Conservation (phyloP, 2,329 filamentous ascomycete species). For the Aspergillus ustus region DNA sequence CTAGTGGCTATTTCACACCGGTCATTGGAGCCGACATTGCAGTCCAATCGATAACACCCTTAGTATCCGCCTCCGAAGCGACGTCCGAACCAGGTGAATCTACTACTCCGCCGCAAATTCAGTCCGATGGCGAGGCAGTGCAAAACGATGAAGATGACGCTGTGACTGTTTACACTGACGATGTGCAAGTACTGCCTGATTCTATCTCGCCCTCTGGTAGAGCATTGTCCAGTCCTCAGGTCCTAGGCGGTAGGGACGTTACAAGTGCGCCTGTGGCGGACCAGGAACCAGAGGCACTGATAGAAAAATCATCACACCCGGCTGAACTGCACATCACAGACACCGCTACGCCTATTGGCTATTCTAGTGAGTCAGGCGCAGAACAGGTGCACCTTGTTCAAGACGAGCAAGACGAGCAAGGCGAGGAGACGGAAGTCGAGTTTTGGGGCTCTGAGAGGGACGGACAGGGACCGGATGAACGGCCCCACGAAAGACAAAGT, state of each 20-base stretch:
- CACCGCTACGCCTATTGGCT: neutral
- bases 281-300: neutral
- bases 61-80: conserved; percentile 4
- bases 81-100: conserved; percentile 4
- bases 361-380: neutral
- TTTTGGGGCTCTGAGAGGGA: neutral
- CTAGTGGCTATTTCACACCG: conserved; percentile 39
- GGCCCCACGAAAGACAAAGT: conserved; percentile 19
- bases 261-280: neutral
- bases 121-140: neutral
- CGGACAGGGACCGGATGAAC: neutral
- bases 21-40: conserved; percentile 18
- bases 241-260: neutral
- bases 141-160: neutral
- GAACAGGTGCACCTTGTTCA: neutral
- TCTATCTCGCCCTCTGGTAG: neutral
- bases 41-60: conserved; percentile 12
- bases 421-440: neutral
- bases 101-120: neutral
- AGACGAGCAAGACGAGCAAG: neutral
- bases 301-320: neutral
- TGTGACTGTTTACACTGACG: conserved; percentile 9
- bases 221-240: neutral
- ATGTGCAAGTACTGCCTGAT: conserved; percentile 6
- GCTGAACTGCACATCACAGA: neutral